A percentile compares a stretch with the other conserved stretches of the same genome.
These are phyloP conservation scores for Colletotrichum graminicola DNA, from an alignment of 2,329 filamentous ascomycete genomes.

Conservation along the genomic window DNA sequence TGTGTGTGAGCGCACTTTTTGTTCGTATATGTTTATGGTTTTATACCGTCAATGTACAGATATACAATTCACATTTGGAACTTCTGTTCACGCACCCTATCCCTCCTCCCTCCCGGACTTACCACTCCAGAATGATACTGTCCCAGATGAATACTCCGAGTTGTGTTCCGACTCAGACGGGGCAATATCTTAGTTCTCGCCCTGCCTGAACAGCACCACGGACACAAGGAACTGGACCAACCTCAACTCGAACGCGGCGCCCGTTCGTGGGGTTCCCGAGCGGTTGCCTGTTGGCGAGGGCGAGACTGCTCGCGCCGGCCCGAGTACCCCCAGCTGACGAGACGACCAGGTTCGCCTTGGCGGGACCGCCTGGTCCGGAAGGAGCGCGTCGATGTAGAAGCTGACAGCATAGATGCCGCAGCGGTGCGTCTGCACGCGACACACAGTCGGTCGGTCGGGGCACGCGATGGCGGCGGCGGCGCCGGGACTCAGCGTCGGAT, in stretches of 20 bases:
- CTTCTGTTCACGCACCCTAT: neutral
- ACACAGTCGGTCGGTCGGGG: too few relatives aligned
- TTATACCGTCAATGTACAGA: neutral
- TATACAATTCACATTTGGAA: neutral
- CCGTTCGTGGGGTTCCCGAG: slow-evolving; percentile 57
- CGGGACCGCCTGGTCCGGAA: slow-evolving; percentile 29
- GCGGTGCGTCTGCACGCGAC: too few relatives aligned
- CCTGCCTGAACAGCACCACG: slow-evolving; percentile 41
- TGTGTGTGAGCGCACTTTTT: neutral
- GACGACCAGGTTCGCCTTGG: slow-evolving; percentile 54
- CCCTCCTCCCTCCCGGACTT: neutral
- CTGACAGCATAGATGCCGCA: slow-evolving; percentile 52
- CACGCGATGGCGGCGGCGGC: slow-evolving; percentile 42
- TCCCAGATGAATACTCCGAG: slow-evolving; percentile 50
- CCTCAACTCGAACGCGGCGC: slow-evolving; percentile 58
- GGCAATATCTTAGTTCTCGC: slow-evolving; percentile 47
- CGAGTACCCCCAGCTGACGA: slow-evolving; percentile 59
- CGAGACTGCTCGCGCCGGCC: slow-evolving; percentile 53
- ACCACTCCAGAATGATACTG: slow-evolving; percentile 48
- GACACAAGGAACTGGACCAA: slow-evolving; percentile 55
- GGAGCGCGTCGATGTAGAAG: slow-evolving; percentile 44
- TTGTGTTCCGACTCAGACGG: slow-evolving; percentile 46
- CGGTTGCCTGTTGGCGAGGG: slow-evolving; percentile 56
- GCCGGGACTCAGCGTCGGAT: slow-evolving; percentile 54
- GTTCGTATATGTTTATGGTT: neutral